Conservation (phyloP, 441 rosid genomes). For the Mallotus repandus region DNA sequence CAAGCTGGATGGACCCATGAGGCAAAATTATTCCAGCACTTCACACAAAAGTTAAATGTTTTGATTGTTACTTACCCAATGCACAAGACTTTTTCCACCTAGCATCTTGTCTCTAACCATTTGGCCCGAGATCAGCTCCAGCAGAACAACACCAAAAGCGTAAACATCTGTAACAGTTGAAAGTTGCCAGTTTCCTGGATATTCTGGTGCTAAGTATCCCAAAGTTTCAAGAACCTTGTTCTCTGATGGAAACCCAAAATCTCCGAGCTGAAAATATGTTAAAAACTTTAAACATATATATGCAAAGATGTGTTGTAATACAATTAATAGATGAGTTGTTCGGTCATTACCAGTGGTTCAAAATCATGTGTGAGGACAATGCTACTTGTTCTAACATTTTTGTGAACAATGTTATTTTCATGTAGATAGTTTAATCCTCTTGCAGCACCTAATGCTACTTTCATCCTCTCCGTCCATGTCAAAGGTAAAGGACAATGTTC, state of each 20-base stretch:
- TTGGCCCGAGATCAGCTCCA: conserved; percentile 44
- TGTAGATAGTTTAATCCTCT: conserved; percentile 45
- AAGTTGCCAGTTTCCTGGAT: conserved; percentile 31
- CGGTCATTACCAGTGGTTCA: conserved; percentile 38
- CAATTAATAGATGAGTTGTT: not conserved
- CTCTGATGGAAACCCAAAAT: conserved; percentile 43
- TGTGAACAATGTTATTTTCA: conserved; percentile 37
- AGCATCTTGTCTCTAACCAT: conserved; percentile 22
- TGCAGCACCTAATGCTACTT: conserved; percentile 38
- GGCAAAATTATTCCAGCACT: too few relatives aligned
- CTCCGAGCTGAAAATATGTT: conserved; percentile 39
- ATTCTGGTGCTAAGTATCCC: conserved; percentile 51
- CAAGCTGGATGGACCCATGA: too few relatives aligned
- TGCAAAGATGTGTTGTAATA: too few relatives aligned
- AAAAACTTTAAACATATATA: too few relatives aligned
- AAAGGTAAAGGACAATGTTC: conserved; percentile 31
- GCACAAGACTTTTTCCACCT: conserved; percentile 24
- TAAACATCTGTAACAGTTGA: conserved; percentile 53
- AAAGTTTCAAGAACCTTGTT: conserved; percentile 30
- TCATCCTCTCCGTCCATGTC: conserved; percentile 43
- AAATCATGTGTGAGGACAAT: conserved; percentile 42
- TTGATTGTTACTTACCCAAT: conserved; percentile 32
- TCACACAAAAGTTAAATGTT: too few relatives aligned
- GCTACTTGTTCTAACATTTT: conserved; percentile 35
- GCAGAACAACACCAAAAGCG: conserved; percentile 49